Conservation (phyloP, 148 eudicot genomes). For the Camellia lanceoleosa region DNA sequence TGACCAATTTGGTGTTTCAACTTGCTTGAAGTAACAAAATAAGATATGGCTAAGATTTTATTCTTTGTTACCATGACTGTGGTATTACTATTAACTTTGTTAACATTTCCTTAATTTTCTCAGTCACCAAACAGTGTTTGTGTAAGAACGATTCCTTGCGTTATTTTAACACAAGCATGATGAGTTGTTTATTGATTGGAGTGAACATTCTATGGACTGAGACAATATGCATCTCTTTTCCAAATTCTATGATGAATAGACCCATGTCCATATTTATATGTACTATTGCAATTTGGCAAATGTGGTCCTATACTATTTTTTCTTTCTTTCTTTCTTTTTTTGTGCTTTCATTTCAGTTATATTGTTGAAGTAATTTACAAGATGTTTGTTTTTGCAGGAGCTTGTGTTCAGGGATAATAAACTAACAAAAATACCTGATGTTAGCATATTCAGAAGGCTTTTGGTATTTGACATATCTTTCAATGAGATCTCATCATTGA, state of each 20-base stretch:
- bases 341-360: background rate
- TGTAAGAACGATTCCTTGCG: background rate
- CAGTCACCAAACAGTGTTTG: background rate
- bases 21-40: background rate
- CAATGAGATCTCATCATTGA: conserved; percentile 77
- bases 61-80: background rate
- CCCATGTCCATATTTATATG: background rate
- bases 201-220: background rate
- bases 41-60: background rate
- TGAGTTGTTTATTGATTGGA: background rate
- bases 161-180: background rate
- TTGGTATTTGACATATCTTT: conserved; percentile 87
- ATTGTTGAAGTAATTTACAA: background rate
- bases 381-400: conserved; percentile 54
- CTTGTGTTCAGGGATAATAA: conserved; percentile 89
- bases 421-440: conserved; percentile 80
- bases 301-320: background rate
- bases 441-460: conserved; percentile 75
- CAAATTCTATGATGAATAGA: background rate
- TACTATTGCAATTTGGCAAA: background rate
- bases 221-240: background rate
- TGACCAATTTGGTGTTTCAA: background rate
- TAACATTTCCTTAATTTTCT: background rate
- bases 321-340: background rate
- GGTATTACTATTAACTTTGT: background rate